Evolutionary conservation across 495 filamentous ascomycete species (phyloP).

Genomic region (Xylaria grammica): DNA sequence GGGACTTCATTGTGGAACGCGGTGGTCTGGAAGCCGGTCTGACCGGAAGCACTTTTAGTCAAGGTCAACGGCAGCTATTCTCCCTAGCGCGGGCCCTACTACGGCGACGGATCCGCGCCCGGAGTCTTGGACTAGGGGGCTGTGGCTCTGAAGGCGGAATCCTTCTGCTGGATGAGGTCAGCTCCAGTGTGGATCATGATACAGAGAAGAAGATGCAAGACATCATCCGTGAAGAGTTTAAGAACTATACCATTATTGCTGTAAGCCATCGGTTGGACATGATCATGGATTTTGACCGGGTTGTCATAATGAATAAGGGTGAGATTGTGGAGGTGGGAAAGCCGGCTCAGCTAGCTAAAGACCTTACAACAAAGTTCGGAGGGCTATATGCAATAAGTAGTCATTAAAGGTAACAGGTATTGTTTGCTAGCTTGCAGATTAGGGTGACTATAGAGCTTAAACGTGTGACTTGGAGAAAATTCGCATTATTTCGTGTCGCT

Average conservation of each 20-base stretch:
- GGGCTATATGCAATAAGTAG: no score
- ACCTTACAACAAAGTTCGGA: no score
- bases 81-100: constrained; percentile 67
- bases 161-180: constrained; percentile 33
- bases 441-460: no score
- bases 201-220: constrained; percentile 25
- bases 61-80: constrained; percentile 69
- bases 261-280: constrained; percentile 30
- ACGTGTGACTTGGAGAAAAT: no score
- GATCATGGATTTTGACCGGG: constrained; percentile 30
- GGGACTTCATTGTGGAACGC: constrained; percentile 52
- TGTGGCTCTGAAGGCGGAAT: constrained; percentile 25
- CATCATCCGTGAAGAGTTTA: constrained; percentile 26
- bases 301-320: constrained; percentile 35
- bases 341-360: constrained; percentile 8
- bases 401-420: no score
- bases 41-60: constrained; percentile 56
- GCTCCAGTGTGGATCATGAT: constrained; percentile 28
- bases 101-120: constrained; percentile 34
- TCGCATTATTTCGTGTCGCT: no score
- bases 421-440: no score
- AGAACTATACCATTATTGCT: constrained; percentile 27
- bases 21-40: constrained; percentile 59
- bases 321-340: constrained; percentile 26
- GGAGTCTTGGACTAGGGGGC: constrained; percentile 23